These are phyloP conservation scores for Tylopilus orsonianus DNA, from an alignment of 1,284 basidiomycete species.

Conservation along the genomic window DNA sequence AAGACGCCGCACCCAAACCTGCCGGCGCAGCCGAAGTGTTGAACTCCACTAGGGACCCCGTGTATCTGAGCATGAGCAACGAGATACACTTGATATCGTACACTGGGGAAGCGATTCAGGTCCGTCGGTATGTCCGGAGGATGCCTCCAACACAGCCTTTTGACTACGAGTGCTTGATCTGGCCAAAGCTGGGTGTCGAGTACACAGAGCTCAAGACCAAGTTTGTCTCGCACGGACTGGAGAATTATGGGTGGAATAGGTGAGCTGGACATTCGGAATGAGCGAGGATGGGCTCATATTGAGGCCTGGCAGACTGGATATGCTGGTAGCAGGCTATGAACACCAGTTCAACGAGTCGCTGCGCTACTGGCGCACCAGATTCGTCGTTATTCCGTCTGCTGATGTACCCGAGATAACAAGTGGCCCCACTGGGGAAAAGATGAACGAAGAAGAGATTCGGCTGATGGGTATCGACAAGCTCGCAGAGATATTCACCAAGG, in stretches of 20 bases:
- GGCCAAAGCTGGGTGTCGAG: conserved; percentile 86
- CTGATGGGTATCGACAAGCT: conserved; percentile 90
- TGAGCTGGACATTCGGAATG: conserved; percentile 29
- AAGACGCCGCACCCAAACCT: conserved; percentile 55
- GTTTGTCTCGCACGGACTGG: conserved; percentile 79
- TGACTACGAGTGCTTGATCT: conserved; percentile 87
- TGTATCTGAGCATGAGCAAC: conserved; percentile 93
- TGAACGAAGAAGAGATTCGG: conserved; percentile 86
- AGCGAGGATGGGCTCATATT: not conserved
- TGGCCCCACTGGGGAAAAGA: conserved; percentile 64
- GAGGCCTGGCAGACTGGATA: conserved; percentile 54
- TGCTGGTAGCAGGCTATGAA: conserved; percentile 87
- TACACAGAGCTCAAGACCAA: conserved; percentile 79
- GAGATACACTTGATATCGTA: conserved; percentile 94
- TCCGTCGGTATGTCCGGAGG: conserved; percentile 83
- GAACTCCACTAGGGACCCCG: conserved; percentile 64
- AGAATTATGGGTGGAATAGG: conserved; percentile 84
- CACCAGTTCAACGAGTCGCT: conserved; percentile 78
- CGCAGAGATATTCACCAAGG: conserved; percentile 81
- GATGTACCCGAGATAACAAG: conserved; percentile 58
- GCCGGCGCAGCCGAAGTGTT: conserved; percentile 74
- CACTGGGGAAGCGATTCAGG: conserved; percentile 83
- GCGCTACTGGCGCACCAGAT: conserved; percentile 94
- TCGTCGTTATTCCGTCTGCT: conserved; percentile 86
- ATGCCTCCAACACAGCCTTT: conserved; percentile 64